These are phyloP conservation scores for Aspergillus novoparasiticus DNA, from an alignment of 2,329 filamentous ascomycete genomes.

Conservation along the genomic window DNA sequence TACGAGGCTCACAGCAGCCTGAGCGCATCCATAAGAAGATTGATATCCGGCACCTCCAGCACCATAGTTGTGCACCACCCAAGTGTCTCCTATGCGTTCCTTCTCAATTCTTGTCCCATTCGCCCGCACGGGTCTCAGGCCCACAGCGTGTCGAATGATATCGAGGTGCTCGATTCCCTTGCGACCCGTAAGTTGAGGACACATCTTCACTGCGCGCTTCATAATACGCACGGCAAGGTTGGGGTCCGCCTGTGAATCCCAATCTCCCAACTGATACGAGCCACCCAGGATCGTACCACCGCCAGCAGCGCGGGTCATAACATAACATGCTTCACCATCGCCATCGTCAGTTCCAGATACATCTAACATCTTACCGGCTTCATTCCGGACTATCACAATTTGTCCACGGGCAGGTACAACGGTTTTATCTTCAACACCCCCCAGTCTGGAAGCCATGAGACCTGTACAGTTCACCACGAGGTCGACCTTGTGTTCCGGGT, in stretches of 20 bases:
- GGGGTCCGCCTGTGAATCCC: slow-evolving; percentile 74
- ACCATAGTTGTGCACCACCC: slow-evolving; percentile 45
- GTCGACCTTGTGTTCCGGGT: slow-evolving; percentile 57
- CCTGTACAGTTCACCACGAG: slow-evolving; percentile 84
- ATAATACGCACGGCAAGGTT: slow-evolving; percentile 80
- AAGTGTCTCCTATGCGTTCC: slow-evolving; percentile 62
- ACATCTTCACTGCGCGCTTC: slow-evolving; percentile 56
- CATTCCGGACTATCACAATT: slow-evolving; percentile 77
- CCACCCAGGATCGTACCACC: slow-evolving; percentile 83
- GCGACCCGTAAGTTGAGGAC: slow-evolving; percentile 44
- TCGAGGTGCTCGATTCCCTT: slow-evolving; percentile 65
- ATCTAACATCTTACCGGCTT: slow-evolving; percentile 67
- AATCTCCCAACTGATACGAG: slow-evolving; percentile 74
- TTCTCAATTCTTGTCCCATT: slow-evolving; percentile 75
- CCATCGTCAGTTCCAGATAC: slow-evolving; percentile 73
- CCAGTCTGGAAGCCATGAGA: slow-evolving; percentile 69
- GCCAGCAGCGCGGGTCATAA: slow-evolving; percentile 73
- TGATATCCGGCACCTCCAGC: slow-evolving; percentile 59
- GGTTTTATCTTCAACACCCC: slow-evolving; percentile 73
- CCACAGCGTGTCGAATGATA: slow-evolving; percentile 77
- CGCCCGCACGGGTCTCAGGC: slow-evolving; percentile 70
- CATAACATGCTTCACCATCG: slow-evolving; percentile 70
- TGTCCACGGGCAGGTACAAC: slow-evolving; percentile 80
- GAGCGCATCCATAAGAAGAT: slow-evolving; percentile 66
- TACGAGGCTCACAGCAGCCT: slow-evolving; percentile 54